These are phyloP conservation scores for Aechmea fasciata DNA, from an alignment of 176 grass and related monocot genomes.

Conservation along the genomic window DNA sequence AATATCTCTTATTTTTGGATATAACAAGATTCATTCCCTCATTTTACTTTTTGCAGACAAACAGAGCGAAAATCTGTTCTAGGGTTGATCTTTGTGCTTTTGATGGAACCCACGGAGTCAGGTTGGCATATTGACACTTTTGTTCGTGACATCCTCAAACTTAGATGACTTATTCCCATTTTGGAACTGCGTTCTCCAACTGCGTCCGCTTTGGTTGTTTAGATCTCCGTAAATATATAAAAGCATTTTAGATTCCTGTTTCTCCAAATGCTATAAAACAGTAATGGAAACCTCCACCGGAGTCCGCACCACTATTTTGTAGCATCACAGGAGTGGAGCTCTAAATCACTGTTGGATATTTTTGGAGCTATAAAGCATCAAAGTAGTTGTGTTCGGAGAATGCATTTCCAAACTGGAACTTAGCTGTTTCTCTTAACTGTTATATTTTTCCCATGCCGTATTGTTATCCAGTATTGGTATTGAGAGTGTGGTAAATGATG, in stretches of 20 bases:
- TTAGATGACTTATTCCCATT: too few relatives aligned
- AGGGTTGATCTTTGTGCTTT: slow-evolving; percentile 56
- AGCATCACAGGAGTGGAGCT: too few relatives aligned
- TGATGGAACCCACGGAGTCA: slow-evolving; percentile 40
- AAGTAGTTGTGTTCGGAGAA: too few relatives aligned
- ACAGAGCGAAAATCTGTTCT: slow-evolving; percentile 47
- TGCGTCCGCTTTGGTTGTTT: too few relatives aligned
- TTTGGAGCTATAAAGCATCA: too few relatives aligned
- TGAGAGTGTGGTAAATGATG: slow-evolving; percentile 45
- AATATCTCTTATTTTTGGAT: neutral
- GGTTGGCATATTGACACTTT: slow-evolving; percentile 17
- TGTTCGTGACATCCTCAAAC: too few relatives aligned
- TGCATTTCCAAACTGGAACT: too few relatives aligned
- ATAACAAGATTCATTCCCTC: neutral
- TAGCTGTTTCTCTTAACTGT: neutral
- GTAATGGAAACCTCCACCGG: too few relatives aligned
- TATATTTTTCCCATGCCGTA: neutral
- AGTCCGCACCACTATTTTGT: too few relatives aligned
- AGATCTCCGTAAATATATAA: too few relatives aligned
- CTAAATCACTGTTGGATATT: too few relatives aligned
- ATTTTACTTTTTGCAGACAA: slow-evolving; percentile 36
- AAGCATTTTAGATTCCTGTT: neutral
- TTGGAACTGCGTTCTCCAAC: too few relatives aligned
- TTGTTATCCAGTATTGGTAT: slow-evolving; percentile 39
- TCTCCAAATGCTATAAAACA: slow-evolving; percentile 11